Base-by-base conservation (phyloP, 2,329 filamentous ascomycete species). In the Hypoxylon sp. region DNA sequence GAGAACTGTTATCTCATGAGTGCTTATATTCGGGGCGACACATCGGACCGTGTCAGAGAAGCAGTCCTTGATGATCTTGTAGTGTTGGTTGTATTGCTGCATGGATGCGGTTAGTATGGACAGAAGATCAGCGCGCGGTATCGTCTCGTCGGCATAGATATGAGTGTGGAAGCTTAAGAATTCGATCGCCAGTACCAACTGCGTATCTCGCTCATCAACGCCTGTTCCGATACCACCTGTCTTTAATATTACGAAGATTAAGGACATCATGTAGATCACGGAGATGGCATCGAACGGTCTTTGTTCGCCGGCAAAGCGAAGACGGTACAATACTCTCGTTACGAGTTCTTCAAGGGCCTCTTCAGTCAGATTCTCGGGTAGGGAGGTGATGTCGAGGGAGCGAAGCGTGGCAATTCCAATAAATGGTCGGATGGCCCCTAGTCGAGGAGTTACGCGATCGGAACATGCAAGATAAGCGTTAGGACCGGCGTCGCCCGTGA, bases 1-100 rank as follows among this genome's bases (percentile, higher is more conserved):
- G n/a, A 97, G 80, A 11, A 90, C 83, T 7, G 77, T 73, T 47
- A 94, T 86, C 72, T 99, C 95, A 1, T 80, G 73, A 3, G 78
- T 69, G 47, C 71, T 86, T 60, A 97, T 91, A 63, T 91, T 96
- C 2, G 89, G 85, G 2, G 93, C 88, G 41, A 97, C 81, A 58
- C 88, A 92, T 52, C 91, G 86, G 64, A 90, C 90, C 59, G 95
- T 81, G 69, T 97, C 91, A 44, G 88, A 81, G 57, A 99, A 83
- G 65, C 91, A 96, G 71, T 99, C 94, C 70, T 93, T 96, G 73
- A 97, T 85, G 50, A 92, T 78, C 72, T 96, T 96, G 76, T 97
- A 97, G 71, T 99, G 94, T 66, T 96, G 91, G 32, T 86, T 88
- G 69, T 96, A 96, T 53, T 75, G 82, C 68, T 95, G 90, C 89